A percentile compares a stretch with the other conserved stretches of the same genome.
Evolutionary conservation across 140 eudicot genomes (phyloP).

Genomic region (Anethum foeniculum): DNA sequence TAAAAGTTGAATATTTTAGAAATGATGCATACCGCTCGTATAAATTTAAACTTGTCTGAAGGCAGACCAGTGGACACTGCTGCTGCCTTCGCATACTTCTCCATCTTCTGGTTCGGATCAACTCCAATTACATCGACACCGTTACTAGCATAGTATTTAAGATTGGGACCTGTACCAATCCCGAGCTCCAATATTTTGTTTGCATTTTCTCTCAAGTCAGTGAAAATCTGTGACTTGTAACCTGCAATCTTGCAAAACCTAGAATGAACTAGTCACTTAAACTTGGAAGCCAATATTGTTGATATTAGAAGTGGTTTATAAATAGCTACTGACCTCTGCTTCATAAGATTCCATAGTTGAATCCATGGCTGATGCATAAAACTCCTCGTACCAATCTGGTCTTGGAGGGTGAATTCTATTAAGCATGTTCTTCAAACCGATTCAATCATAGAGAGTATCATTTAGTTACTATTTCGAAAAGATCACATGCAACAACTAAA

Average conservation of each 20-base stretch:
- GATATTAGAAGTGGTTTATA: not conserved
- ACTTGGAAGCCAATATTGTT: constrained; percentile 10
- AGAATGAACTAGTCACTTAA: not conserved
- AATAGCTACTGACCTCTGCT: constrained; percentile 50
- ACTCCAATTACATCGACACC: constrained; percentile 50
- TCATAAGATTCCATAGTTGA: constrained; percentile 60
- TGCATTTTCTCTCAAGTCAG: constrained; percentile 47
- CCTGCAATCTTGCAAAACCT: constrained; percentile 60
- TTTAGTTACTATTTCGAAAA: not conserved
- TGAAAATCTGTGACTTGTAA: constrained; percentile 64
- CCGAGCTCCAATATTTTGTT: constrained; percentile 70
- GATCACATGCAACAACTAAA: not conserved
- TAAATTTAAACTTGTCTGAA: constrained; percentile 43
- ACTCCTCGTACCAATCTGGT: constrained; percentile 97
- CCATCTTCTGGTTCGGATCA: constrained; percentile 86
- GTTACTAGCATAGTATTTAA: constrained; percentile 51
- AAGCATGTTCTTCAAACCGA: constrained; percentile 47
- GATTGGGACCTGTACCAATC: constrained; percentile 90
- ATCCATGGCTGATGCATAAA: constrained; percentile 65
- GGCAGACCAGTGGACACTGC: constrained; percentile 55
- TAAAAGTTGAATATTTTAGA: too few species aligned
- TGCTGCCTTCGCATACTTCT: constrained; percentile 65
- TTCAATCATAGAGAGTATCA: not conserved
- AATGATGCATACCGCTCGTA: constrained; percentile 54
- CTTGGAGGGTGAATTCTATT: constrained; percentile 75